phyloP scores from a whole-genome alignment of 1,139 yeast species.

The Sugiyamaella castrensis region DNA sequence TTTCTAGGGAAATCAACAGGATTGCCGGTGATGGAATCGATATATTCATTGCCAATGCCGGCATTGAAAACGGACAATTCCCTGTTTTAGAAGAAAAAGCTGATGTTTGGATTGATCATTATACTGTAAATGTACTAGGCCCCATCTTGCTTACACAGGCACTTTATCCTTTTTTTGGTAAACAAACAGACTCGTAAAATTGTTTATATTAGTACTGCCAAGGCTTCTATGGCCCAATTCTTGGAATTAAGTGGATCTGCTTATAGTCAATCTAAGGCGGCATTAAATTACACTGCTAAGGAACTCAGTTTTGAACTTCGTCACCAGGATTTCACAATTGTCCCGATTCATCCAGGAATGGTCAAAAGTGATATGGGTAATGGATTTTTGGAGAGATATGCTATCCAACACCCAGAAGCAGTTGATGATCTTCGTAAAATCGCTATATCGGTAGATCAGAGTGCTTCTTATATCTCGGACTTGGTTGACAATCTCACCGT shows the following conservation, averaged over 20 bases:
- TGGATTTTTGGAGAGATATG: neutral
- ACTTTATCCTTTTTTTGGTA: slow-evolving; percentile 11
- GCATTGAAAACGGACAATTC: slow-evolving; percentile 23
- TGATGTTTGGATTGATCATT: slow-evolving; percentile 29
- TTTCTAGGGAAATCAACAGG: slow-evolving; percentile 26
- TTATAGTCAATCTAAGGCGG: slow-evolving; percentile 39
- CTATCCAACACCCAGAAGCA: neutral
- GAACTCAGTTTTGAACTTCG: slow-evolving; percentile 30
- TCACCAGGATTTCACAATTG: slow-evolving; percentile 31
- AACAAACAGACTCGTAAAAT: slow-evolving; percentile 31
- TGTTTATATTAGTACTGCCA: slow-evolving; percentile 25
- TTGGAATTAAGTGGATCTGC: neutral
- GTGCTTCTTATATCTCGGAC: neutral
- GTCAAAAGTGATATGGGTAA: slow-evolving; percentile 34
- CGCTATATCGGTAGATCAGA: neutral
- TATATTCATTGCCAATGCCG: slow-evolving; percentile 55
- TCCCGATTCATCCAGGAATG: slow-evolving; percentile 39
- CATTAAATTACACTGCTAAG: slow-evolving; percentile 32
- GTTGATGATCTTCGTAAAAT: neutral
- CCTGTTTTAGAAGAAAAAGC: slow-evolving; percentile 5
- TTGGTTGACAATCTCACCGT: slow-evolving; percentile 5
- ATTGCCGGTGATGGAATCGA: slow-evolving; percentile 37
- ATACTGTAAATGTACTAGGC: slow-evolving; percentile 34
- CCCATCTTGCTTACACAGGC: slow-evolving; percentile 34
- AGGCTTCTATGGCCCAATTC: too few relatives aligned